phyloP scores from a whole-genome alignment of 805 yeast species.

The Candida silvicultrix region DNA sequence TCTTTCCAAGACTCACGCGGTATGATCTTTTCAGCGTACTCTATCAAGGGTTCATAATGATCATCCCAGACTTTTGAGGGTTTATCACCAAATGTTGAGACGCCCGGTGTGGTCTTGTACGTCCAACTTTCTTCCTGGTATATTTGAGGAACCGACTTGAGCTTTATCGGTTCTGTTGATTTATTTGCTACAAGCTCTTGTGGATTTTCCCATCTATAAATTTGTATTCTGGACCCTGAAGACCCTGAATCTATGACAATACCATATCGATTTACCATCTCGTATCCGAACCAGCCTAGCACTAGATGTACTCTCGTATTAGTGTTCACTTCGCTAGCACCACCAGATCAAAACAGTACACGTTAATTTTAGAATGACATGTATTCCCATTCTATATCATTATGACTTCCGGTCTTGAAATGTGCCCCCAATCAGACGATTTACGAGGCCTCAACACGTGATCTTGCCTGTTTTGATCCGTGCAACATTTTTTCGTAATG shows the following conservation, averaged over 20 bases:
- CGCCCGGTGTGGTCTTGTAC: constrained; percentile 73
- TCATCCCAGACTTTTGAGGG: constrained; percentile 57
- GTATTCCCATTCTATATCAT: too few relatives aligned
- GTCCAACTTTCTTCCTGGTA: constrained; percentile 64
- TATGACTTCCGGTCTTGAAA: too few relatives aligned
- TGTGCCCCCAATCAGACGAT: too few relatives aligned
- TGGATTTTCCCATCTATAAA: constrained; percentile 73
- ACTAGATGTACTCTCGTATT: too few relatives aligned
- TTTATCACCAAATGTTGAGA: constrained; percentile 57
- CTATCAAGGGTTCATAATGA: constrained; percentile 61
- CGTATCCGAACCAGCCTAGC: too few relatives aligned
- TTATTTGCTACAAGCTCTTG: constrained; percentile 24
- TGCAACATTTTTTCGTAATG: too few relatives aligned
- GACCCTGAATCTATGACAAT: constrained; percentile 94
- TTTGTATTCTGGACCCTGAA: constrained; percentile 84
- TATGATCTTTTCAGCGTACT: constrained; percentile 63
- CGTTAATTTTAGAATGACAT: too few relatives aligned
- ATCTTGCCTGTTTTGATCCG: too few relatives aligned
- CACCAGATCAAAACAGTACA: too few relatives aligned
- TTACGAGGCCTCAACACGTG: too few relatives aligned
- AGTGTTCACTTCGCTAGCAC: too few relatives aligned
- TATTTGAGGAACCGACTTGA: constrained; percentile 63
- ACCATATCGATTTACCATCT: constrained; percentile 47
- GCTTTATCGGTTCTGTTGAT: constrained; percentile 23
- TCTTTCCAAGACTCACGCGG: constrained; percentile 53